Evolutionary conservation across 1,284 basidiomycete genomes (phyloP).

Genomic region (Puccinia polysora): DNA sequence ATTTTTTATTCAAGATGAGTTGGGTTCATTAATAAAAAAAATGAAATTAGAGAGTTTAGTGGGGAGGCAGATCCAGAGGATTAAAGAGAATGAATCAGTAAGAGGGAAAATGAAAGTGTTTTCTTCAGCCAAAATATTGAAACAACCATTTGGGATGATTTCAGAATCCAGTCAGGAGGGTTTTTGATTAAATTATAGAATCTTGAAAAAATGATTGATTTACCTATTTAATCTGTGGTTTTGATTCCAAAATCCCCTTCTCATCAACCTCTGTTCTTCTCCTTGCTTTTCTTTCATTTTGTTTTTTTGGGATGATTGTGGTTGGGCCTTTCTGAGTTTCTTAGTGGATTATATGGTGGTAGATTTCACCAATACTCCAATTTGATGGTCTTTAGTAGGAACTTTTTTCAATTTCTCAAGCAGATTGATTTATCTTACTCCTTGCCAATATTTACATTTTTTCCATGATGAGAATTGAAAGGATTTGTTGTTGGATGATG

Average conservation of each 20-base stretch:
- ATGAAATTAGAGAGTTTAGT: too few relatives aligned
- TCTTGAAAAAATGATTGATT: neutral
- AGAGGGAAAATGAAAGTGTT: too few relatives aligned
- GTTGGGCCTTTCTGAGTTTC: neutral
- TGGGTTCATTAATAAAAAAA: too few relatives aligned
- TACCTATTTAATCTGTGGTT: slow-evolving; percentile 1
- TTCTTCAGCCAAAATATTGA: slow-evolving; percentile 14
- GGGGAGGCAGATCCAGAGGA: too few relatives aligned
- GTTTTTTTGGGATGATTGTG: too few relatives aligned
- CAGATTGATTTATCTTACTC: neutral
- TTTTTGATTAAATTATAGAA: slow-evolving; percentile 1
- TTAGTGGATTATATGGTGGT: neutral
- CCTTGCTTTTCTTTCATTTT: too few relatives aligned
- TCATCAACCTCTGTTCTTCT: too few relatives aligned
- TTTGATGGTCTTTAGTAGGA: slow-evolving; percentile 10
- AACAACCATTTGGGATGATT: slow-evolving; percentile 10
- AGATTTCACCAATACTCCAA: slow-evolving; percentile 1
- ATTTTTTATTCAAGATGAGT: too few relatives aligned
- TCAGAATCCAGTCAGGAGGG: slow-evolving; percentile 11
- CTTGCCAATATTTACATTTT: neutral
- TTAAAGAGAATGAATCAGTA: too few relatives aligned
- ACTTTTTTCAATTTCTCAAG: slow-evolving; percentile 2
- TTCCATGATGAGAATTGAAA: too few relatives aligned
- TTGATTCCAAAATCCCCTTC: too few relatives aligned
- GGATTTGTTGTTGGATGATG: neutral